A percentile compares a stretch with the other conserved stretches of the same genome.
phyloP scores from a whole-genome alignment of 768 basidiomycete genomes.

The Pleurotus tuoliensis region DNA sequence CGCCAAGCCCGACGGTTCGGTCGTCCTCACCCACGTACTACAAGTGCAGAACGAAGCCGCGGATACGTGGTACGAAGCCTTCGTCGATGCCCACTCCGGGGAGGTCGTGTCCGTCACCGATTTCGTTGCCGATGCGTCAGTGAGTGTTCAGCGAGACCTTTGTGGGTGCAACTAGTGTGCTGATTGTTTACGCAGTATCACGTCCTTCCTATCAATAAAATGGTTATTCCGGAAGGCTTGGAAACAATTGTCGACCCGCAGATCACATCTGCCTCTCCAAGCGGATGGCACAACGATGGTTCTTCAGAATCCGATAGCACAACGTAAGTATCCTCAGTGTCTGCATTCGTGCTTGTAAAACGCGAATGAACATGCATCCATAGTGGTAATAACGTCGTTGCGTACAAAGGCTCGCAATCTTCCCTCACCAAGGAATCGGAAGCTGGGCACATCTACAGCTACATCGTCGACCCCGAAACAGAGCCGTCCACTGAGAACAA shows the following conservation, averaged over 20 bases:
- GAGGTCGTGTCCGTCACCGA: conserved; percentile 48
- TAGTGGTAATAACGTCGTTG: conserved; percentile 32
- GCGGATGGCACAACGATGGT: conserved; percentile 46
- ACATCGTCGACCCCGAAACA: conserved; percentile 20
- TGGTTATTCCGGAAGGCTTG: conserved; percentile 46
- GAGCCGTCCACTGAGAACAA: conserved; percentile 34
- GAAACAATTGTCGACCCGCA: conserved; percentile 47
- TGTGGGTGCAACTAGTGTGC: too few relatives aligned
- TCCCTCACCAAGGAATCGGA: conserved; percentile 30
- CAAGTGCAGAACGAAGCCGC: conserved; percentile 27
- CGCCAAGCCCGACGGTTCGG: conserved; percentile 32
- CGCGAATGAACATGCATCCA: too few relatives aligned
- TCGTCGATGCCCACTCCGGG: conserved; percentile 52
- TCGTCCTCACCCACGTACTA: conserved; percentile 33
- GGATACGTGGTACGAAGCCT: conserved; percentile 52
- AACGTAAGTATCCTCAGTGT: background rate
- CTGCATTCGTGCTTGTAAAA: too few relatives aligned
- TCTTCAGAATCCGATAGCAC: conserved; percentile 15
- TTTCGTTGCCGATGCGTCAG: conserved; percentile 43
- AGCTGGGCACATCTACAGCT: conserved; percentile 28
- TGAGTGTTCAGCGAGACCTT: conserved; percentile 12
- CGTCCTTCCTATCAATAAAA: conserved; percentile 48
- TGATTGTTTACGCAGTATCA: conserved; percentile 26
- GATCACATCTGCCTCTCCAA: conserved; percentile 48
- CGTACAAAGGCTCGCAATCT: conserved; percentile 25